These are phyloP conservation scores for Peziza echinospora DNA, from an alignment of 495 filamentous ascomycete genomes.

Conservation along the genomic window DNA sequence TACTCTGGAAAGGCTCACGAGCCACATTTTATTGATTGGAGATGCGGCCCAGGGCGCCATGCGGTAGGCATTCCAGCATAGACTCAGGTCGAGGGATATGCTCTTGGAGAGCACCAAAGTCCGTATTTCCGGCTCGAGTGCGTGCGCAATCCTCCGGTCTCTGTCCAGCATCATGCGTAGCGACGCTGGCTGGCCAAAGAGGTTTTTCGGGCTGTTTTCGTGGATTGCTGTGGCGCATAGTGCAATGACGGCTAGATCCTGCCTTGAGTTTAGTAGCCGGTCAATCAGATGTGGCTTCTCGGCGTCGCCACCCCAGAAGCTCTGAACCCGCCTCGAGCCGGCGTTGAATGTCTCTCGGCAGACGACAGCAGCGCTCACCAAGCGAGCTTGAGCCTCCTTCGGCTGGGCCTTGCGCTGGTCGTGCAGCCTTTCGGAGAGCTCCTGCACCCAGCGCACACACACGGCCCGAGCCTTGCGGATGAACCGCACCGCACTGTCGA, in stretches of 20 bases:
- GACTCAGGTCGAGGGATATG: not conserved
- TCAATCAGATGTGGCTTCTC: constrained; percentile 14
- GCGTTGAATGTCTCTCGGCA: constrained; percentile 22
- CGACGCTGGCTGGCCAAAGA: constrained; percentile 2
- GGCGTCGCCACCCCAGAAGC: too few species aligned
- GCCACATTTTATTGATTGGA: not conserved
- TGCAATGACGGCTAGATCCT: constrained; percentile 21
- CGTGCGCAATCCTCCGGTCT: not conserved
- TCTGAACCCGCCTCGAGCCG: too few species aligned
- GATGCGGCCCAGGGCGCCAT: too few species aligned
- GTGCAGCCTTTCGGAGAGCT: not conserved
- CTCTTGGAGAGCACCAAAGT: not conserved
- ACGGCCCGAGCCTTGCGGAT: not conserved
- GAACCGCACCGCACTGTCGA: not conserved
- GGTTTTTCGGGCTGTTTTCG: constrained; percentile 11
- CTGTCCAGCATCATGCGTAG: not conserved
- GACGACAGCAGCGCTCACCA: constrained; percentile 15
- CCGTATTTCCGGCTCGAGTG: not conserved
- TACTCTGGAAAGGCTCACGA: not conserved
- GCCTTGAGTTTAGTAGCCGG: constrained; percentile 5
- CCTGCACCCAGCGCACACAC: not conserved
- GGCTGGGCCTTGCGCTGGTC: constrained; percentile 2
- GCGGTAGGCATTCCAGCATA: not conserved
- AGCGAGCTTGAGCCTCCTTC: too few species aligned
- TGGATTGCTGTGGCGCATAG: constrained; percentile 23